Base-by-base conservation (phyloP, 176 grass and related monocot species). In the Secale cereale region DNA sequence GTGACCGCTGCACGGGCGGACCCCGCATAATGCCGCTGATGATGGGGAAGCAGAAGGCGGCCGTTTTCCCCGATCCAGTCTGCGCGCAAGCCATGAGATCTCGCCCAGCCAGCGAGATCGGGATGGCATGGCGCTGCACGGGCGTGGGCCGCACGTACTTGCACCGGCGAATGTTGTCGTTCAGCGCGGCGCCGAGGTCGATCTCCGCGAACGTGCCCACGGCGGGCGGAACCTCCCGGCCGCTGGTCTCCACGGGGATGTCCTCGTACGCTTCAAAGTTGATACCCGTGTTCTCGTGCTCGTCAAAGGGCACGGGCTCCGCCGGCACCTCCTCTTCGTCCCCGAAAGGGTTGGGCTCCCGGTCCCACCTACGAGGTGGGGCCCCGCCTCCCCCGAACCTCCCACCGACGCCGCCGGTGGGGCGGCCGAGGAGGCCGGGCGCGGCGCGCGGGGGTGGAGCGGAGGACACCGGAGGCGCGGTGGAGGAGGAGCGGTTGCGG, bases 221-320 rank as follows among this genome's bases (percentile, higher is more conserved):
- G 0, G 91, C 60, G 8, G 90, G 81, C 0, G 97, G 97, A 7
- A 99, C 90, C 46, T 99, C 91, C n/a, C 91, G 84, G 22, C 96
- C 97, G 26, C 88, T 96, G 0, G 91, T 94, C 81, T 99, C 93
- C 2, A 98, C 93, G 2, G 96, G 93, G 65, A 95, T 98, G 66
- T 94, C 93, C 91, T 95, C 96, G 69, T 98, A 98, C 22, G 96
- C 91, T 40, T 98, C 93, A 85, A 98, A 98, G 86, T 98, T 98
- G 30, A 98, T 98, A 12, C 93, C 93, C 15, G 87, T 86, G 78
- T 92, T 98, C 96, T 89, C 87, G 74, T 83, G 87, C 29, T 56
- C 83, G 72, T 89, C 96, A 45, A 94, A 72, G 29, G 26, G 23
- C 50, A 4, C 11, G 6, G 80, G 33, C 33, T 59, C 46, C 43